Conservation (phyloP, 176 grass and related monocot species). For the Panicum miliaceum region DNA sequence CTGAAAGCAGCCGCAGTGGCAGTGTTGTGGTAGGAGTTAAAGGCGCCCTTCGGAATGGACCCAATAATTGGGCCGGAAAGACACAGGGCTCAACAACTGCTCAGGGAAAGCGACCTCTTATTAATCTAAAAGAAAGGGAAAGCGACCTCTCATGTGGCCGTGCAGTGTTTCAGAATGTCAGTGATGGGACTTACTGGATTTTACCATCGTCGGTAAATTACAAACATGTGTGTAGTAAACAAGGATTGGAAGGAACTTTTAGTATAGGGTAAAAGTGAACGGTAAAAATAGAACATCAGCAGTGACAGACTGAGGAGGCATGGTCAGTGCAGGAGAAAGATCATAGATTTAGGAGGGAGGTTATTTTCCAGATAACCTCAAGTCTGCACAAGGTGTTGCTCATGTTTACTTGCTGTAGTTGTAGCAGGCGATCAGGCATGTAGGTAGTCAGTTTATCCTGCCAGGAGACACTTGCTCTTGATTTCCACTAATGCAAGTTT, state of each 20-base stretch:
- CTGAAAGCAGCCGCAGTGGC: background rate
- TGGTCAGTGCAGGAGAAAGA: background rate
- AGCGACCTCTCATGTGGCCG: background rate
- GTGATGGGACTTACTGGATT: background rate
- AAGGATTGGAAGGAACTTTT: background rate
- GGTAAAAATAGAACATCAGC: too few species aligned
- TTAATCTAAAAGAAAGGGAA: too few species aligned
- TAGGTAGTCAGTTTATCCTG: background rate
- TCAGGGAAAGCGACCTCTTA: background rate
- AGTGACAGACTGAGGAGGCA: background rate
- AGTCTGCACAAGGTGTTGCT: background rate
- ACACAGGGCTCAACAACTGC: background rate
- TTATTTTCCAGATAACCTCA: background rate
- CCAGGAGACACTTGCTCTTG: background rate
- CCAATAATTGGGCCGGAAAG: background rate
- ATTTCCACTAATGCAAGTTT: background rate
- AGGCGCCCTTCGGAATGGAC: background rate
- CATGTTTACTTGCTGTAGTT: background rate
- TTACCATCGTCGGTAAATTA: background rate
- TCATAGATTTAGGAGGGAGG: background rate
- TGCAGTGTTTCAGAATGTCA: slow-evolving; percentile 6
- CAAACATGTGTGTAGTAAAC: background rate
- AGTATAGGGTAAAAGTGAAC: background rate
- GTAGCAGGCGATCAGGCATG: background rate
- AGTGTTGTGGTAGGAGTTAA: background rate